Conservation (phyloP, 1,284 basidiomycete genomes). For the Porogramme epimiltina region DNA sequence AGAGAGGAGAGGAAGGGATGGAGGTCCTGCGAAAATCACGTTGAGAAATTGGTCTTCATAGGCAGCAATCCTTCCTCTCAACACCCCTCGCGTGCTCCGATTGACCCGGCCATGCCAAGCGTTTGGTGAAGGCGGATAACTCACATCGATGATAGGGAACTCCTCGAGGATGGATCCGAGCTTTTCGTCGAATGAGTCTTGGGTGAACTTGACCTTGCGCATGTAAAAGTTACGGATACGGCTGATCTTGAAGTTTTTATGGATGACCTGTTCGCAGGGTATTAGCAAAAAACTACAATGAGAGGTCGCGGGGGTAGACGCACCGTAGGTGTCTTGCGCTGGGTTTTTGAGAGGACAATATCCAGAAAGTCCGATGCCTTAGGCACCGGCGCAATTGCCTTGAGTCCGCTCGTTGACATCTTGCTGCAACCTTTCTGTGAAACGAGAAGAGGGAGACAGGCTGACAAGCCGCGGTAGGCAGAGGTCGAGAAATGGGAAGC, state of each 20-base stretch:
- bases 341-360: conserved; percentile 92
- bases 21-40: conserved; percentile 80
- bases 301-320: conserved; percentile 17
- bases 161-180: conserved; percentile 91
- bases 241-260: conserved; percentile 99
- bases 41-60: too few species aligned
- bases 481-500: too few species aligned
- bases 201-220: conserved; percentile 99
- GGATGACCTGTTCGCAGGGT: conserved; percentile 68
- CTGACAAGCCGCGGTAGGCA: background rate
- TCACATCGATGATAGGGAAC: conserved; percentile 95
- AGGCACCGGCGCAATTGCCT: conserved; percentile 96
- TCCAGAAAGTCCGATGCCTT: conserved; percentile 95
- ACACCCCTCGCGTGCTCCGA: too few species aligned
- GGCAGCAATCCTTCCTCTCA: too few species aligned
- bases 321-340: conserved; percentile 96
- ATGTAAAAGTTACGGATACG: conserved; percentile 95
- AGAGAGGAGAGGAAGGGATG: conserved; percentile 94
- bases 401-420: conserved; percentile 88
- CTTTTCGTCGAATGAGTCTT: conserved; percentile 97
- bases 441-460: background rate
- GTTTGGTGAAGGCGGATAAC: conserved; percentile 33
- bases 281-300: background rate
- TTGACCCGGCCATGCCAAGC: too few species aligned
- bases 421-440: conserved; percentile 21